A percentile compares a stretch with the other conserved stretches of the same genome.
Conservation (phyloP, 331 rosid genomes). For the Saraca asoca region DNA sequence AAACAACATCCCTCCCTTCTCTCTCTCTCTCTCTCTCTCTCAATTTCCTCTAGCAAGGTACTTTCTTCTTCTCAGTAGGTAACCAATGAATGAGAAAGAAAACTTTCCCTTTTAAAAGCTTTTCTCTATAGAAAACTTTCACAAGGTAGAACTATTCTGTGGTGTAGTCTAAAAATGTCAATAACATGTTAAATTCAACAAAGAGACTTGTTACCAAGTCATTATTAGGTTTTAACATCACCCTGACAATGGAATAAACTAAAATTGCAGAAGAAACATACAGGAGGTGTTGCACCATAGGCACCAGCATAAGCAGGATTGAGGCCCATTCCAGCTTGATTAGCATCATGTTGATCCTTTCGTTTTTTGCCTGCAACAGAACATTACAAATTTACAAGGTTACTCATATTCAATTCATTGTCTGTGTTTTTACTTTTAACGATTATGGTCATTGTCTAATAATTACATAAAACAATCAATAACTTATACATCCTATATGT, state of each 20-base stretch:
- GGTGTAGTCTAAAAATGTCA: no score
- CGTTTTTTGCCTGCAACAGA: slow-evolving; percentile 71
- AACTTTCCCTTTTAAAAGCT: not conserved
- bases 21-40: no score
- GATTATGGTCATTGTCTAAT: not conserved
- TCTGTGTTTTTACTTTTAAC: not conserved
- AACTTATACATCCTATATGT: no score
- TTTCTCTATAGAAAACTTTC: no score
- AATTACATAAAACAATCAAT: no score
- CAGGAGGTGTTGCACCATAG: slow-evolving; percentile 76
- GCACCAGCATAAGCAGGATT: slow-evolving; percentile 84
- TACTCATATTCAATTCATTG: not conserved
- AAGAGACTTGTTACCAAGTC: not conserved
- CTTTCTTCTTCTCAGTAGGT: not conserved
- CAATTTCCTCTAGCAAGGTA: no score
- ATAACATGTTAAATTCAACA: not conserved
- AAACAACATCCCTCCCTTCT: no score
- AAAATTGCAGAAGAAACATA: slow-evolving; percentile 45
- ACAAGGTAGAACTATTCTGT: no score
- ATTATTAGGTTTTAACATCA: slow-evolving; percentile 14
- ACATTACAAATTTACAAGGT: slow-evolving; percentile 2
- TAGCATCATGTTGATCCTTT: slow-evolving; percentile 87
- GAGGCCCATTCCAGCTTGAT: slow-evolving; percentile 75
- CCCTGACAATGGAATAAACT: not conserved
- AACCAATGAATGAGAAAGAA: slow-evolving; percentile 14